Evolutionary conservation across 2,329 filamentous ascomycete species (phyloP).

Genomic region (Colletotrichum chlorophyti): DNA sequence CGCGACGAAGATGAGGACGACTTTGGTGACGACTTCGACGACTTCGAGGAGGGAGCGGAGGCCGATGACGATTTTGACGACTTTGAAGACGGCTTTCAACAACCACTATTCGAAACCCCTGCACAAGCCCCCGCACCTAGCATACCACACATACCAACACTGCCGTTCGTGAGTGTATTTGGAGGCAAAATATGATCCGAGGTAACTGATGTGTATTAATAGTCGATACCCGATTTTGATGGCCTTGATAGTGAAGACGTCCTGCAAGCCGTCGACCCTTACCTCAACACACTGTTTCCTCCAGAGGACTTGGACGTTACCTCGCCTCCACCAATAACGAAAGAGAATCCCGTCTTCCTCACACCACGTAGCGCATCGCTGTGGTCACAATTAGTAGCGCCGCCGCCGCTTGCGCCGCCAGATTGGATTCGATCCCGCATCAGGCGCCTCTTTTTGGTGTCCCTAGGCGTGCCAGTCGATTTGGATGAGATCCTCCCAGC

Average conservation of each 20-base stretch:
- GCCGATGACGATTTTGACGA: slow-evolving; percentile 68
- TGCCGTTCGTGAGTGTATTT: slow-evolving; percentile 52
- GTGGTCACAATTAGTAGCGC: slow-evolving; percentile 95
- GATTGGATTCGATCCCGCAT: slow-evolving; percentile 98
- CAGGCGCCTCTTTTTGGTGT: slow-evolving; percentile 92
- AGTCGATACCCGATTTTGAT: slow-evolving; percentile 75
- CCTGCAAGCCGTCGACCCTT: slow-evolving; percentile 66
- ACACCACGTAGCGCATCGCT: slow-evolving; percentile 88
- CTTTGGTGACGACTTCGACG: slow-evolving; percentile 67
- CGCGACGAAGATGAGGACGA: slow-evolving; percentile 49
- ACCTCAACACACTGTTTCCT: slow-evolving; percentile 71
- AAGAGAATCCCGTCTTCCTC: slow-evolving; percentile 73
- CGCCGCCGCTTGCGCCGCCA: slow-evolving; percentile 90
- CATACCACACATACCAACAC: slow-evolving; percentile 41
- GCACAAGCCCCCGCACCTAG: slow-evolving; percentile 37
- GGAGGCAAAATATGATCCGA: background rate
- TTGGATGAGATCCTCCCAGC: slow-evolving; percentile 96
- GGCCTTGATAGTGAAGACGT: slow-evolving; percentile 68
- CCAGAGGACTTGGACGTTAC: slow-evolving; percentile 60
- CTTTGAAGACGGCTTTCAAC: slow-evolving; percentile 76
- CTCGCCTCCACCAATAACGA: slow-evolving; percentile 55
- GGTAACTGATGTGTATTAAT: slow-evolving; percentile 33
- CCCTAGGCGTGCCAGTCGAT: slow-evolving; percentile 93
- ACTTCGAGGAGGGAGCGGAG: slow-evolving; percentile 66
- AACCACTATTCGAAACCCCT: slow-evolving; percentile 49